A percentile compares a stretch with the other conserved stretches of the same genome.
Conservation (phyloP, 2,329 filamentous ascomycete genomes). For the Lachnellula suecica region DNA sequence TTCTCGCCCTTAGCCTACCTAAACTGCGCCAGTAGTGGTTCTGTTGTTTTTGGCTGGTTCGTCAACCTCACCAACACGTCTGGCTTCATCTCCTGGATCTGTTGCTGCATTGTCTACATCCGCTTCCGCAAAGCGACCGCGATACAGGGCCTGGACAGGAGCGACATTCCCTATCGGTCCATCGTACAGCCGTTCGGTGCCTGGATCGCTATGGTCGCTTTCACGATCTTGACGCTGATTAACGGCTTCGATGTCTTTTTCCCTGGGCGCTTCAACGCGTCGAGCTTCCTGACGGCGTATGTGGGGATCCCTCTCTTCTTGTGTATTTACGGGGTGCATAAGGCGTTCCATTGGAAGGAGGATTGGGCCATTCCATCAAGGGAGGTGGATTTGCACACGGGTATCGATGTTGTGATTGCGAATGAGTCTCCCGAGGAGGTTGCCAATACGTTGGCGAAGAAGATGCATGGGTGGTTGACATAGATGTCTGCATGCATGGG, state of each 20-base stretch:
- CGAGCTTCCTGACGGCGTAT: conserved; percentile 61
- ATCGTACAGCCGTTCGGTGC: conserved; percentile 57
- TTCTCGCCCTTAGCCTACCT: conserved; percentile 49
- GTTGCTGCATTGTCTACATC: conserved; percentile 54
- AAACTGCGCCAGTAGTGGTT: conserved; percentile 42
- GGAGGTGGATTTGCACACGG: conserved; percentile 52
- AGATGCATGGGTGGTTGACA: conserved; percentile 20
- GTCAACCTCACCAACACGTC: conserved; percentile 53
- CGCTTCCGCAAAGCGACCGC: conserved; percentile 53
- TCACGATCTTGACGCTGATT: conserved; percentile 53
- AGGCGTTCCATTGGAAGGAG: conserved; percentile 44
- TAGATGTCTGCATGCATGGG: no score
- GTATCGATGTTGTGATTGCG: conserved; percentile 40
- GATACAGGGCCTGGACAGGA: conserved; percentile 40
- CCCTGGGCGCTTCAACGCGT: conserved; percentile 53
- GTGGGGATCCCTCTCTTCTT: conserved; percentile 65
- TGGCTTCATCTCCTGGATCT: conserved; percentile 50
- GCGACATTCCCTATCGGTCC: conserved; percentile 51
- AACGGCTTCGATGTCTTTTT: conserved; percentile 68
- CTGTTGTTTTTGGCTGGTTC: conserved; percentile 55
- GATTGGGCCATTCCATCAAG: conserved; percentile 48
- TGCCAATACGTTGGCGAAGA: conserved; percentile 16
- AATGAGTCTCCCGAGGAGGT: conserved; percentile 21
- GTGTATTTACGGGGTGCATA: conserved; percentile 52
- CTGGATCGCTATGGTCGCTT: conserved; percentile 49